Conservation (phyloP, 257 asterid species). For the Gentiana macrophylla region DNA sequence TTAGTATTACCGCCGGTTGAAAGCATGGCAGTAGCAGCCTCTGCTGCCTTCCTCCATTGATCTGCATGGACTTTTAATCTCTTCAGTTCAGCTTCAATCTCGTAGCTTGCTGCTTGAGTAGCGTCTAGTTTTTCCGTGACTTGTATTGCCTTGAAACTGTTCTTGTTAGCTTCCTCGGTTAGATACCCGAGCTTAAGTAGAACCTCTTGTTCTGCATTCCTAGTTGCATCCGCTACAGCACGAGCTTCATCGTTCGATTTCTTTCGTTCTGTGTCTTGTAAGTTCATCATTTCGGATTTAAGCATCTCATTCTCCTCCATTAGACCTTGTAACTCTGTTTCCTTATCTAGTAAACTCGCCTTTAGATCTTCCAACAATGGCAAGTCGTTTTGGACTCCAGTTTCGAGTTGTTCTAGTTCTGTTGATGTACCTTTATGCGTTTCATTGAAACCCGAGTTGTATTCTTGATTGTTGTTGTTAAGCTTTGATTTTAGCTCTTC, state of each 20-base stretch:
- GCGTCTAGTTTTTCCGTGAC: slow-evolving; percentile 65
- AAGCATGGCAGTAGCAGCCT: slow-evolving; percentile 84
- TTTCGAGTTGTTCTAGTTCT: slow-evolving; percentile 18
- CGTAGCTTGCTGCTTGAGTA: slow-evolving; percentile 53
- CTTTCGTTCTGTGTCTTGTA: slow-evolving; percentile 25
- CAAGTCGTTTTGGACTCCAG: slow-evolving; percentile 20
- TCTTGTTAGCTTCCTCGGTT: slow-evolving; percentile 64
- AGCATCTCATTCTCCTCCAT: slow-evolving; percentile 47
- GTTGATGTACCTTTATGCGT: slow-evolving; percentile 17
- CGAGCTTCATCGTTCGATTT: slow-evolving; percentile 32
- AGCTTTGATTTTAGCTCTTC: slow-evolving; percentile 37
- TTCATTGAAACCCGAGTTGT: slow-evolving; percentile 10
- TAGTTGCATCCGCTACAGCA: slow-evolving; percentile 37
- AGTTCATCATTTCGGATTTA: slow-evolving; percentile 40
- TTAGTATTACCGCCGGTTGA: slow-evolving; percentile 20
- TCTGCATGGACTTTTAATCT: slow-evolving; percentile 80
- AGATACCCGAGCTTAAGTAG: slow-evolving; percentile 47
- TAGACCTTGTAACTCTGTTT: slow-evolving; percentile 34
- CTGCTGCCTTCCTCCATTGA: slow-evolving; percentile 98
- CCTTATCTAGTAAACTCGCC: slow-evolving; percentile 35
- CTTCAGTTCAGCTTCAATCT: slow-evolving; percentile 74
- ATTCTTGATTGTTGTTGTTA: slow-evolving; percentile 29
- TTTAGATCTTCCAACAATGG: slow-evolving; percentile 34
- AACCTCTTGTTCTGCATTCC: slow-evolving; percentile 59
- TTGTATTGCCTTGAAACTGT: slow-evolving; percentile 35